phyloP scores from a whole-genome alignment of 2,329 filamentous ascomycete species.

The Blastomyces silverae region DNA sequence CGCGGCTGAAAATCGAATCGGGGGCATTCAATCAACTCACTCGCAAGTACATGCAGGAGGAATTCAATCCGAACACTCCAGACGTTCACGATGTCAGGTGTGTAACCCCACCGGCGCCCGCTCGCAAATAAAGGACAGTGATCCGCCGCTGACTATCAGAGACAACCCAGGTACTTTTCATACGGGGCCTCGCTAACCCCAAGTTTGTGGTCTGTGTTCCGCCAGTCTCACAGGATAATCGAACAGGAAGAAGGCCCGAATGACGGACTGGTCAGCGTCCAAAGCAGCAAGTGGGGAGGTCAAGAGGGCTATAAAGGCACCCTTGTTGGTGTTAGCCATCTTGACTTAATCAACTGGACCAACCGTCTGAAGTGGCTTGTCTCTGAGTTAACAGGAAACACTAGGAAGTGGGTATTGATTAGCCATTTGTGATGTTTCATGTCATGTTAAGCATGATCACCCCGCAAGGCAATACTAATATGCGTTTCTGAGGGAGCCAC shows the following conservation, averaged over 20 bases:
- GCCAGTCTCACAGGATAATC: slow-evolving; percentile 51
- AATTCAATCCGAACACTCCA: slow-evolving; percentile 55
- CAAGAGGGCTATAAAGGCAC: slow-evolving; percentile 53
- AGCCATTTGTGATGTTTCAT: background rate
- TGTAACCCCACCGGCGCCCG: slow-evolving; percentile 17
- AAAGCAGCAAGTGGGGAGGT: slow-evolving; percentile 54
- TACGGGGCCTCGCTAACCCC: slow-evolving; percentile 56
- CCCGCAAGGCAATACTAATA: slow-evolving; percentile 10
- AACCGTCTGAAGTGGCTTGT: slow-evolving; percentile 55
- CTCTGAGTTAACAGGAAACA: slow-evolving; percentile 51
- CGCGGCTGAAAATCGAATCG: slow-evolving; percentile 50
- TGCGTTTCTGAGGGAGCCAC: slow-evolving; percentile 19
- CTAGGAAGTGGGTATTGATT: slow-evolving; percentile 43
- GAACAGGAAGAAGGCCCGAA: slow-evolving; percentile 51
- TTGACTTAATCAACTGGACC: slow-evolving; percentile 62
- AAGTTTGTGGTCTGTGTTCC: slow-evolving; percentile 51
- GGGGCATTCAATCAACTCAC: slow-evolving; percentile 58
- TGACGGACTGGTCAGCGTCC: slow-evolving; percentile 56
- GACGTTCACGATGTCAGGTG: slow-evolving; percentile 48
- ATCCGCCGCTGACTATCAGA: slow-evolving; percentile 16
- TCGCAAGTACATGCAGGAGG: slow-evolving; percentile 50
- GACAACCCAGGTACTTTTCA: slow-evolving; percentile 49
- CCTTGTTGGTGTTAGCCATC: slow-evolving; percentile 55
- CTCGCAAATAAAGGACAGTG: background rate
- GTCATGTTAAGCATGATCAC: background rate